Evolutionary conservation across 2,329 filamentous ascomycete genomes (phyloP), one percentile per base, ranked within the genome.

Genomic region (Cladosporium phlei): DNA sequence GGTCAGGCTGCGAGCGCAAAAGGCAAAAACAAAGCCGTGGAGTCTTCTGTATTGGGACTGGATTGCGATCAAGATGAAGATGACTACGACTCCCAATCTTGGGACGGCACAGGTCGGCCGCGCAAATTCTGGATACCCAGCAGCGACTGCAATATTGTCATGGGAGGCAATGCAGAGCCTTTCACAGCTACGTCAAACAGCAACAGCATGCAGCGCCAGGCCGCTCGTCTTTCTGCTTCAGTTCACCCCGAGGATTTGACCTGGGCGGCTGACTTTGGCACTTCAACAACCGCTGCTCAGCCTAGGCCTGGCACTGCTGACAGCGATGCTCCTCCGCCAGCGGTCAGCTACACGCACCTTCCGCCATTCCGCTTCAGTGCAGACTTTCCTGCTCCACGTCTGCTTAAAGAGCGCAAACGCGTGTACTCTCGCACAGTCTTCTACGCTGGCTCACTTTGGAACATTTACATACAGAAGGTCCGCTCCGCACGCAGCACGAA

Each of bases 401-500:
- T 73, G 5, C 63, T 80, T 19, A 79, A 79, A 49, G 77, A 79
- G 56, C 78, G 76, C 64, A 79, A 79, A 58, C 67, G 77, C 0
- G 73, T 79, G 7, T 80, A 80, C 57, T 77, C 73, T 9, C 70
- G 75, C 24, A 80, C 77, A 2, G 75, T 80, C 4, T 79, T 77
- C 55, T 80, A 80, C 50, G 76, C 76, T 3, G 77, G 77, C 2
- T 75, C 70, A 14, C 62, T 78, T 12, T 80, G 77, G 77, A 80
- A 80, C 53, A 75, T 80, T n/a, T 80, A 80, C 58, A 78, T 80
- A 9, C 77, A 80, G 54, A 78, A 79, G 50, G 73, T 79, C 2
- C 39, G 34, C 20, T 75, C 73, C 1, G 68, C 70, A 2, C 77
- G 78, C 52, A 75, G 71, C 44, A 48, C 38, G 2, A 73, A 76